Base-by-base conservation (phyloP, 148 eudicot species). In the Polygonum maritimum region DNA sequence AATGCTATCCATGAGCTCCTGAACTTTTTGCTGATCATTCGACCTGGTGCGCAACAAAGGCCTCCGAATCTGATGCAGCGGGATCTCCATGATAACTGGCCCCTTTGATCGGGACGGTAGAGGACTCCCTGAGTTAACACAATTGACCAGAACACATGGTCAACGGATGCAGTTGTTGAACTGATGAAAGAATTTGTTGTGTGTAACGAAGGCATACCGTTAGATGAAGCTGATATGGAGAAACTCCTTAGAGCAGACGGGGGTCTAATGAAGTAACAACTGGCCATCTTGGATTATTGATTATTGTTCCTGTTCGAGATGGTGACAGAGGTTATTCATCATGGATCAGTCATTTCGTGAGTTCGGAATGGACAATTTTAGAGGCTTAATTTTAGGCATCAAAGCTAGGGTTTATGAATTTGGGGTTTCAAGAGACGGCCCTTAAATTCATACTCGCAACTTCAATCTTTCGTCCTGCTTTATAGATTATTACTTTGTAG, bases 1-100 rank as follows among this genome's bases (percentile, higher is more conserved):
- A 39, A 95, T 95, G 82, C 98, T 95, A 69, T 89, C 96, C 98
- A 92, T 90, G 72, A 95, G 97, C 44, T 95, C 88, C 80, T 90
- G 81, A 57, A 95, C 98, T 60, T 92, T 95, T 19, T 82, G 85
- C 10, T 88, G 96, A 77, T 92, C 96, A 78, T 95, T 95, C n/a
- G 91, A 73, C 83, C 98, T 81, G 0, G 98, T 95, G 48, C 98
- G 90, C 91, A 95, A 84, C 54, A 95, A 86, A 5, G 98, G 98
- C 80, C 98, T 92, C 69, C 96, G 84, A 76, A 95, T 95, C 81
- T 87, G 87, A 76, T 87, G 90, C 10, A 92, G 79, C n/a, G 97
- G 96, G 76, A 95, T 85, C 76, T 95, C 97, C 74, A 90, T 22
- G 76, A 95, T 81, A 62, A 86, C 83, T 3, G 98, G 98, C 33